A percentile compares a stretch with the other conserved stretches of the same genome.
Evolutionary conservation across 305 asterid genomes (phyloP).

Genomic region (Plantago lanceolata): DNA sequence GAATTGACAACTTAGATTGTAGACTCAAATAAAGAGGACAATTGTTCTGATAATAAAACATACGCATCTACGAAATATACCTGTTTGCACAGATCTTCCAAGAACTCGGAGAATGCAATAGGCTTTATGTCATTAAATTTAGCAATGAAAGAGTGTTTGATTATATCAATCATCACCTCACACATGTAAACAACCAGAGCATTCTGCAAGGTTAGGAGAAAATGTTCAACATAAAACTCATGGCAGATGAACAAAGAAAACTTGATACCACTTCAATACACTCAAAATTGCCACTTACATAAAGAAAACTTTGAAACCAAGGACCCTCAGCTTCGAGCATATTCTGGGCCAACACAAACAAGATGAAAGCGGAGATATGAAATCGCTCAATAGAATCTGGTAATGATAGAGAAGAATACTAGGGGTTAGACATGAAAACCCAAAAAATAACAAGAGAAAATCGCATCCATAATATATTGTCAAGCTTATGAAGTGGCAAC

Average conservation of each 20-base stretch:
- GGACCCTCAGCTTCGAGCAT: constrained; percentile 94
- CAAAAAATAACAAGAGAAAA: constrained; percentile 5
- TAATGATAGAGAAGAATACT: constrained; percentile 20
- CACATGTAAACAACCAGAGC: constrained; percentile 73
- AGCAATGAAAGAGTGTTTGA: constrained; percentile 91
- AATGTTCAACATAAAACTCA: constrained; percentile 17
- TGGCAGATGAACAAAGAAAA: background rate
- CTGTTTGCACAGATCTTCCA: constrained; percentile 99
- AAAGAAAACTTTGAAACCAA: constrained; percentile 81
- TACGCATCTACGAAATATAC: constrained; percentile 30
- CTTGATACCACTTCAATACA: constrained; percentile 7
- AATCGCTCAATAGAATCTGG: constrained; percentile 96
- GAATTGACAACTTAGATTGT: constrained; percentile 3
- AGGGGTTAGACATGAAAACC: constrained; percentile 17
- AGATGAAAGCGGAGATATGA: constrained; percentile 85
- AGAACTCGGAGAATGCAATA: constrained; percentile 79
- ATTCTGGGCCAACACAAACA: constrained; percentile 95
- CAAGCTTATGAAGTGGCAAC: background rate
- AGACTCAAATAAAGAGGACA: background rate
- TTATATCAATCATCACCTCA: constrained; percentile 85
- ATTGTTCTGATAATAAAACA: background rate
- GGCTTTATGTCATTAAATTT: constrained; percentile 95
- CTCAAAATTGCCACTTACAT: constrained; percentile 45
- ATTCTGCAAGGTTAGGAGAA: constrained; percentile 61
- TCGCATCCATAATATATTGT: background rate